Percentiles rank a stretch among this genome's conserved stretches.
These are phyloP conservation scores for Lactifluus subvellereus DNA, from an alignment of 768 basidiomycete species.

Conservation along the genomic window DNA sequence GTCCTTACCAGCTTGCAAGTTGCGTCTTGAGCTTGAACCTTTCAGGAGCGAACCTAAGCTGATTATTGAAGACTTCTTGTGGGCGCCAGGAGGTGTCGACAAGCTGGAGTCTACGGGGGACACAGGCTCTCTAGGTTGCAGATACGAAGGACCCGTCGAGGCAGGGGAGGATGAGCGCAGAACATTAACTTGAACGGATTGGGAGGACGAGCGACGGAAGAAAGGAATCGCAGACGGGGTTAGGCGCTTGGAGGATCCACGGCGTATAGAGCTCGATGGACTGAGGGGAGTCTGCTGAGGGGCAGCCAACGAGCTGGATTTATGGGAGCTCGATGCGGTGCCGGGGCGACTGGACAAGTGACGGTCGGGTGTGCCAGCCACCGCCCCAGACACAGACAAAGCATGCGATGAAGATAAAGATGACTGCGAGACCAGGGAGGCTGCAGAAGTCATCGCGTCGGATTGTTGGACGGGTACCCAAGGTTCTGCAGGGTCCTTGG, in stretches of 20 bases:
- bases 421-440: constrained; percentile 67
- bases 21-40: constrained; percentile 74
- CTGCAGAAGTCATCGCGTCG: constrained; percentile 73
- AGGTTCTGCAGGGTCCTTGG: constrained; percentile 50
- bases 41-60: constrained; percentile 82
- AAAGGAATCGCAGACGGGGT: constrained; percentile 93
- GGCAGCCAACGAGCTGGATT: constrained; percentile 49
- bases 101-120: constrained; percentile 50
- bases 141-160: constrained; percentile 35
- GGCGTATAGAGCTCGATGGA: constrained; percentile 62
- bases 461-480: constrained; percentile 63
- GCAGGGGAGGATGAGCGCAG: constrained; percentile 42
- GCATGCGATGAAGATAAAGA: constrained; percentile 61
- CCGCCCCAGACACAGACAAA: constrained; percentile 35
- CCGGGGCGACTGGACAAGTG: constrained; percentile 57
- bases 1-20: constrained; percentile 56
- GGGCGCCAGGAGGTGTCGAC: constrained; percentile 48
- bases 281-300: constrained; percentile 60
- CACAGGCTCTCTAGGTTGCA: constrained; percentile 41
- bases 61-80: constrained; percentile 78
- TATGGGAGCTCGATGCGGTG: constrained; percentile 72
- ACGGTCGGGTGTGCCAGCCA: constrained; percentile 63
- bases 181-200: constrained; percentile 59
- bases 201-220: constrained; percentile 87
- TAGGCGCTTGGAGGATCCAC: constrained; percentile 70